phyloP scores from a whole-genome alignment of 164 flowering plant species.

The Dillenia suffruticosa region DNA sequence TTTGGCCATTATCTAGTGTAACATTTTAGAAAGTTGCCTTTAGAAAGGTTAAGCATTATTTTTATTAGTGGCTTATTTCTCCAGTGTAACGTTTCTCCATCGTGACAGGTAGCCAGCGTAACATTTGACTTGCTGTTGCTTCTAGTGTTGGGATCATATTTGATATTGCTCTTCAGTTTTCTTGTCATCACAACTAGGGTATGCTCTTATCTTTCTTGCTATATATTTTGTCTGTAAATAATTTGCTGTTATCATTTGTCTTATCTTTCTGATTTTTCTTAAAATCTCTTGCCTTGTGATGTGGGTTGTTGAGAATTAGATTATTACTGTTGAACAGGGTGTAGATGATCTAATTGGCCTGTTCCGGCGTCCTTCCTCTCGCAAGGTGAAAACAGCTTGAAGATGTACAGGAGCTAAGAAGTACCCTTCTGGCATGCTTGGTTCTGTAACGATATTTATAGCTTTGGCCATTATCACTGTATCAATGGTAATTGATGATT shows the following conservation, averaged over 20 bases:
- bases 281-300: not conserved
- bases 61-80: too few relatives aligned
- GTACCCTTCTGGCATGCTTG: not conserved
- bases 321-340: slow-evolving; percentile 50
- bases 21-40: too few relatives aligned
- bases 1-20: too few relatives aligned
- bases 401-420: not conserved
- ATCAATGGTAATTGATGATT: too few relatives aligned
- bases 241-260: not conserved
- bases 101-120: slow-evolving; percentile 80
- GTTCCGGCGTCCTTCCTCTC: slow-evolving; percentile 87
- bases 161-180: slow-evolving; percentile 82
- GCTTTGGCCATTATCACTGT: too few relatives aligned
- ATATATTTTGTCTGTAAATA: too few relatives aligned
- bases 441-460: not conserved
- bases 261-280: not conserved
- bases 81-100: too few relatives aligned
- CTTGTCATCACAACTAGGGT: slow-evolving; percentile 94
- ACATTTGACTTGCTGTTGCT: slow-evolving; percentile 91
- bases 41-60: too few relatives aligned
- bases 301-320: slow-evolving; percentile 1
- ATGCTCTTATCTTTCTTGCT: slow-evolving; percentile 11
- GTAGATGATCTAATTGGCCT: slow-evolving; percentile 93
- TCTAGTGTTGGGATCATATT: slow-evolving; percentile 79
- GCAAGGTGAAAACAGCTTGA: slow-evolving; percentile 76